Evolutionary conservation across 2,329 filamentous ascomycete species (phyloP), one percentile per base, ranked within the genome.

Genomic region (Colletotrichum spaethianum): DNA sequence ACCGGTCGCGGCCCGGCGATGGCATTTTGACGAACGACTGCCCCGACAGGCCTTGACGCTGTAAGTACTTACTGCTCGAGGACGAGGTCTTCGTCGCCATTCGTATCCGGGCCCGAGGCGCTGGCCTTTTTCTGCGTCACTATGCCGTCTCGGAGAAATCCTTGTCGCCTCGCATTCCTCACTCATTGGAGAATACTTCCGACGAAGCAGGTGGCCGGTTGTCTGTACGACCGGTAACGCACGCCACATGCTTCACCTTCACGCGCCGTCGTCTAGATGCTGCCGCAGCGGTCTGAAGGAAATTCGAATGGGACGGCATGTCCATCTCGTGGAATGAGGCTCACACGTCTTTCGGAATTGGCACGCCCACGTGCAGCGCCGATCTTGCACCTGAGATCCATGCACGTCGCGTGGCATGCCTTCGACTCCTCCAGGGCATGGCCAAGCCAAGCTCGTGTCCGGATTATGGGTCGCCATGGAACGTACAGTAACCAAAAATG

Each of bases 191-290:
- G 16, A 50, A 28, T 28, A 8, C 7, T 44, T 50, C 57, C 64
- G 59, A 28, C 28, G 64, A 31, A 38, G 64, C 64, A 63, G 64
- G 59, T n/a, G 36, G 52, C 69, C 52, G 59, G 48, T 63, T 53
- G 57, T 63, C 26, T 38, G 65, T 69, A 38, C 28, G 52, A 53
- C 59, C 18, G 46, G 23, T 3, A 63, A 60, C 28, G 26, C 44
- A 63, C 33, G 59, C 42, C 64, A 68, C 64, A 53, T 68, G 64
- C 69, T 46, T 63, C 57, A 40, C 42, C 16, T 68, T 44, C 8
- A 50, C n/a, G 44, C 67, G 42, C 57, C 44, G 42, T 18, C 33
- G 16, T 33, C 18, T 28, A 44, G 31, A 12, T 36, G 52, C 36
- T 52, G 64, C 44, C 44, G 59, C 53, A 42, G 38, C 36, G 23